Evolutionary conservation across 306 rosid genomes (phyloP).

Genomic region (Notholithocarpus densiflorus): DNA sequence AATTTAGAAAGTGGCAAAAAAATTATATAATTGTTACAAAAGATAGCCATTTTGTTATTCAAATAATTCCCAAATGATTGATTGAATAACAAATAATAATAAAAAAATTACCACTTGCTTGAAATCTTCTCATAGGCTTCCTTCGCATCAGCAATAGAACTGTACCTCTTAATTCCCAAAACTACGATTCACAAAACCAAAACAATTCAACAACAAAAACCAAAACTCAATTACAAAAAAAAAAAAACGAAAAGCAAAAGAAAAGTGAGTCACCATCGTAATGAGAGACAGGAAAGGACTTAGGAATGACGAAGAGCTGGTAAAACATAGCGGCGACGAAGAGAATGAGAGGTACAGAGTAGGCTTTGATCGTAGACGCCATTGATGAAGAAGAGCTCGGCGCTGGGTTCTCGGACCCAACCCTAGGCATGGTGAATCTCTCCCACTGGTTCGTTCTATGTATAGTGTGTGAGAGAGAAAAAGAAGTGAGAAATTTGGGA

Average conservation of each 20-base stretch:
- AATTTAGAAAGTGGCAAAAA: no score
- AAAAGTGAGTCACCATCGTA: slow-evolving; percentile 52
- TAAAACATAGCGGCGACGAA: slow-evolving; percentile 60
- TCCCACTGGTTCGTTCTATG: no score
- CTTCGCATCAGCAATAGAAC: slow-evolving; percentile 58
- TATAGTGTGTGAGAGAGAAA: no score
- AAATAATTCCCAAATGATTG: not conserved
- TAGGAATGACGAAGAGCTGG: slow-evolving; percentile 78
- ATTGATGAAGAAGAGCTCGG: slow-evolving; percentile 8
- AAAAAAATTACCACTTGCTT: slow-evolving; percentile 46
- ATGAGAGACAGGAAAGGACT: slow-evolving; percentile 75
- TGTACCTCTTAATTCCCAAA: slow-evolving; percentile 45
- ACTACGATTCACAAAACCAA: slow-evolving; percentile 39
- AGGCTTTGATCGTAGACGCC: slow-evolving; percentile 62
- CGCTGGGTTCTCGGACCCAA: slow-evolving; percentile 21
- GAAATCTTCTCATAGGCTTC: slow-evolving; percentile 58
- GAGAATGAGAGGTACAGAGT: slow-evolving; percentile 63
- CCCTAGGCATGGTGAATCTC: slow-evolving; percentile 35
- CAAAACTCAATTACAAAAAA: slow-evolving; percentile 41
- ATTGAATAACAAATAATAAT: not conserved
- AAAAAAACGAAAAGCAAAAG: not conserved
- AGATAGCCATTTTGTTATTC: no score
- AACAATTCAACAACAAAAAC: not conserved
- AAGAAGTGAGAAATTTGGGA: not conserved
- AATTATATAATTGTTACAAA: no score